phyloP scores from a whole-genome alignment of 2,329 filamentous ascomycete species.

The Metarhizium guizhouense region DNA sequence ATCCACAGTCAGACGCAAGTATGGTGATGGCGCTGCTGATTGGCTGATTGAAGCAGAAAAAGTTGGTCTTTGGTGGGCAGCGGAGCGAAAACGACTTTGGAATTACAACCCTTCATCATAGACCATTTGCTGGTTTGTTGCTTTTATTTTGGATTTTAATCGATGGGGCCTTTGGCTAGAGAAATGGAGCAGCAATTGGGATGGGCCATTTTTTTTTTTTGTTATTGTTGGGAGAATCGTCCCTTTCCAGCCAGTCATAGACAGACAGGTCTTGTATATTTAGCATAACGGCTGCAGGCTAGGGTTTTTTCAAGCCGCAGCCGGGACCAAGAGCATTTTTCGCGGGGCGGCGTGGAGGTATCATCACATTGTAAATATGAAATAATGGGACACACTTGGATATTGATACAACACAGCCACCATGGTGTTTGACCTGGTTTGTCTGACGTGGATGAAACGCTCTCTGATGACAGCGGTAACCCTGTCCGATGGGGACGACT shows the following conservation, averaged over 20 bases:
- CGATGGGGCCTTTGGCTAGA: neutral
- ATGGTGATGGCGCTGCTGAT: slow-evolving; percentile 13
- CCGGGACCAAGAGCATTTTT: too few relatives aligned
- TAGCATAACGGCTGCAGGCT: neutral
- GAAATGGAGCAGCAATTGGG: neutral
- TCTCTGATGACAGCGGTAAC: too few relatives aligned
- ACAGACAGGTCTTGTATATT: neutral
- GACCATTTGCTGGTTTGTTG: neutral
- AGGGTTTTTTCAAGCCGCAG: too few relatives aligned
- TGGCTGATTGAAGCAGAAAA: slow-evolving; percentile 22
- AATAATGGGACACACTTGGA: too few relatives aligned
- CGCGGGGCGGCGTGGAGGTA: too few relatives aligned
- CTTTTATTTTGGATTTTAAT: neutral
- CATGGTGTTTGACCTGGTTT: too few relatives aligned
- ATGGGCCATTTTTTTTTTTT: neutral
- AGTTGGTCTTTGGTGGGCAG: slow-evolving; percentile 21
- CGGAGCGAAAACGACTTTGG: slow-evolving; percentile 15
- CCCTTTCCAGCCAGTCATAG: neutral
- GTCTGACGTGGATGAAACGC: too few relatives aligned
- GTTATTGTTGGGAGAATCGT: neutral
- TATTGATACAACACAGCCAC: too few relatives aligned
- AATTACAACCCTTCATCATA: slow-evolving; percentile 1
- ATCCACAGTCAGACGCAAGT: slow-evolving; percentile 7
- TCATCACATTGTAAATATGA: too few relatives aligned
- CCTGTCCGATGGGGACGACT: too few relatives aligned